Conservation (phyloP, 768 basidiomycete species). For the Kondoa subrosea region DNA sequence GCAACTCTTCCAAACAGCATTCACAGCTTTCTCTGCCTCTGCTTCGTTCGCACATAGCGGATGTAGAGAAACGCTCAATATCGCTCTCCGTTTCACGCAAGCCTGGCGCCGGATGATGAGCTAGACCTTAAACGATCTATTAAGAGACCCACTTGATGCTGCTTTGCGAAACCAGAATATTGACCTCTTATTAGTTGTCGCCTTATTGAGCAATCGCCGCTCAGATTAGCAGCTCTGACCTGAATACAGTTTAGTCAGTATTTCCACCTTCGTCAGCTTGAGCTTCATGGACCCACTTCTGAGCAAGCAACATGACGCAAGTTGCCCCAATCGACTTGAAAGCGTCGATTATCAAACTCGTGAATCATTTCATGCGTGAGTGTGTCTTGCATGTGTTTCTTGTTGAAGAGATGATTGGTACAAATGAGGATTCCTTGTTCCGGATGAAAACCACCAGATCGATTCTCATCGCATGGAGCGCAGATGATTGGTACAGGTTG, state of each 20-base stretch:
- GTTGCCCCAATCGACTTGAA: conserved; percentile 66
- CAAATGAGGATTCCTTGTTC: conserved; percentile 69
- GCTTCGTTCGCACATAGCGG: conserved; percentile 58
- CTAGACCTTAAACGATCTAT: conserved; percentile 8
- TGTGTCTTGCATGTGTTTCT: conserved; percentile 82
- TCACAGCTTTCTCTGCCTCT: conserved; percentile 72
- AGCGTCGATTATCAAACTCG: conserved; percentile 86
- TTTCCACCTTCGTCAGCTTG: too few species aligned
- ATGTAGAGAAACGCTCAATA: conserved; percentile 63
- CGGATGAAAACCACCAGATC: conserved; percentile 66
- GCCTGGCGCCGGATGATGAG: conserved; percentile 38
- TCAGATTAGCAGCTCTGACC: conserved; percentile 88
- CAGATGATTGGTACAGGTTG: conserved; percentile 57
- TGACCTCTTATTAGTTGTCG: conserved; percentile 65
- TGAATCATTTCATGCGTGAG: conserved; percentile 85
- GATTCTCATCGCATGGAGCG: conserved; percentile 56
- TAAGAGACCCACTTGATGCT: conserved; percentile 57
- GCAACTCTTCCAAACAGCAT: conserved; percentile 94
- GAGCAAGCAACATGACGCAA: conserved; percentile 89
- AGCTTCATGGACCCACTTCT: conserved; percentile 47
- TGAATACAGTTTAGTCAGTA: conserved; percentile 30
- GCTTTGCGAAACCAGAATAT: conserved; percentile 55
- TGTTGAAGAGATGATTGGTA: conserved; percentile 60
- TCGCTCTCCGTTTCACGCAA: conserved; percentile 75
- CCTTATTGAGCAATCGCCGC: conserved; percentile 77